These are phyloP conservation scores for Cornus suecica DNA, from an alignment of 148 eudicot species.

Conservation along the genomic window DNA sequence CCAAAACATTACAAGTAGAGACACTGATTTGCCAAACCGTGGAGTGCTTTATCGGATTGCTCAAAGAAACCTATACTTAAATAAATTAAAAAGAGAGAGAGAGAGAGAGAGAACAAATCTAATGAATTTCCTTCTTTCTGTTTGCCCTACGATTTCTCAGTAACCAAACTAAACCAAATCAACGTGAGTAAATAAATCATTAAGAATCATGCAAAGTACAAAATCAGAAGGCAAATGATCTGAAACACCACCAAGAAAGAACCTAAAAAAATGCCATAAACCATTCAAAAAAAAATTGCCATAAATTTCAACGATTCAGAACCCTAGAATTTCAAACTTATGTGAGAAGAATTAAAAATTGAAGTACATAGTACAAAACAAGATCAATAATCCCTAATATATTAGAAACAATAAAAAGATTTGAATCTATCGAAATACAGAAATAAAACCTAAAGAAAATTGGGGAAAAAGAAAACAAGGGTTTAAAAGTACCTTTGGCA, in stretches of 20 bases:
- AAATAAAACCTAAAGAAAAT: slow-evolving; percentile 4
- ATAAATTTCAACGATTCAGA: not conserved
- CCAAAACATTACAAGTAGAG: not conserved
- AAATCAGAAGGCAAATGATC: slow-evolving; percentile 8
- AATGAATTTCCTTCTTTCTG: not conserved
- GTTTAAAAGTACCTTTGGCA: slow-evolving; percentile 20
- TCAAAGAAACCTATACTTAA: not conserved
- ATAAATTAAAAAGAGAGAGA: no score
- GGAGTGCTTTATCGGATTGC: not conserved
- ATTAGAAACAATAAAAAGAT: not conserved
- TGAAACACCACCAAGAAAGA: not conserved
- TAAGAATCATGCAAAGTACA: not conserved
- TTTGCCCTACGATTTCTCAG: not conserved
- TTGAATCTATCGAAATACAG: not conserved
- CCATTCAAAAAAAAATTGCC: no score
- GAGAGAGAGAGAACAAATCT: no score
- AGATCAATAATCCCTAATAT: slow-evolving; percentile 17
- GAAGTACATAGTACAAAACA: not conserved
- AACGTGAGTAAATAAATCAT: not conserved
- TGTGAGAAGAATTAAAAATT: not conserved
- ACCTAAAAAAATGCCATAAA: no score
- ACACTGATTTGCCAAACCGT: no score
- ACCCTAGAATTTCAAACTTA: not conserved
- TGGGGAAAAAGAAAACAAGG: not conserved
- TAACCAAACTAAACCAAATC: not conserved